A percentile compares a stretch with the other conserved stretches of the same genome.
phyloP scores from a whole-genome alignment of 345 rosid genomes.

The Raphanus raphanistrum region DNA sequence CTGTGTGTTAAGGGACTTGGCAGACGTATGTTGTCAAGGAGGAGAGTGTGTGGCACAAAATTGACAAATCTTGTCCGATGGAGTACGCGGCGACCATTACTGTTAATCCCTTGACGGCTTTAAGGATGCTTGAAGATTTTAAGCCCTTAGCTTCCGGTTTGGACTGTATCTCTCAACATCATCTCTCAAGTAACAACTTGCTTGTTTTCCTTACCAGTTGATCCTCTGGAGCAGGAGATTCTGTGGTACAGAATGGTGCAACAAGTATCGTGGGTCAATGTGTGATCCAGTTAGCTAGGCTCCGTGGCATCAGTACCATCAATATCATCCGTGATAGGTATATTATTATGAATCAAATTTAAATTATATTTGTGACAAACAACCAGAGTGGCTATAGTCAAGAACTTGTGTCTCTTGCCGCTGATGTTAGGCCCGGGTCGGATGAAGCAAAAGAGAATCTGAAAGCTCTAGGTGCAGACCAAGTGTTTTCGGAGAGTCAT shows the following conservation, averaged over 20 bases:
- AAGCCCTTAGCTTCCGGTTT: constrained; percentile 57
- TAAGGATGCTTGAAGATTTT: constrained; percentile 90
- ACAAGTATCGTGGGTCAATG: constrained; percentile 92
- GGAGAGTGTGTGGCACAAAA: constrained; percentile 74
- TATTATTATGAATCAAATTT: neutral
- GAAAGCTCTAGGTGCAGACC: constrained; percentile 69
- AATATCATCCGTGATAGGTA: constrained; percentile 86
- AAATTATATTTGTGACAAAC: neutral
- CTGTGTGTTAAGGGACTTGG: constrained; percentile 49
- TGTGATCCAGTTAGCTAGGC: constrained; percentile 74
- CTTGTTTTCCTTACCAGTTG: constrained; percentile 13
- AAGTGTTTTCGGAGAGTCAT: constrained; percentile 37
- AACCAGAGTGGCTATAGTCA: neutral
- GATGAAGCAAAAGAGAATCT: constrained; percentile 67
- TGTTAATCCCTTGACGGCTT: constrained; percentile 85
- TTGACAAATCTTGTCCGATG: constrained; percentile 62
- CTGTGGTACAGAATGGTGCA: constrained; percentile 90
- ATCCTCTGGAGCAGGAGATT: constrained; percentile 55
- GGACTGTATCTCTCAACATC: neutral
- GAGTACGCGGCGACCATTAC: constrained; percentile 90
- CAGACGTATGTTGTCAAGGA: constrained; percentile 45
- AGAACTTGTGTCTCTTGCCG: constrained; percentile 11
- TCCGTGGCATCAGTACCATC: constrained; percentile 64
- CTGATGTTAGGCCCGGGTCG: constrained; percentile 56
- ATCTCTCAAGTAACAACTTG: neutral